Evolutionary conservation across 164 flowering plant genomes (phyloP).

Genomic region (Saururus chinensis): DNA sequence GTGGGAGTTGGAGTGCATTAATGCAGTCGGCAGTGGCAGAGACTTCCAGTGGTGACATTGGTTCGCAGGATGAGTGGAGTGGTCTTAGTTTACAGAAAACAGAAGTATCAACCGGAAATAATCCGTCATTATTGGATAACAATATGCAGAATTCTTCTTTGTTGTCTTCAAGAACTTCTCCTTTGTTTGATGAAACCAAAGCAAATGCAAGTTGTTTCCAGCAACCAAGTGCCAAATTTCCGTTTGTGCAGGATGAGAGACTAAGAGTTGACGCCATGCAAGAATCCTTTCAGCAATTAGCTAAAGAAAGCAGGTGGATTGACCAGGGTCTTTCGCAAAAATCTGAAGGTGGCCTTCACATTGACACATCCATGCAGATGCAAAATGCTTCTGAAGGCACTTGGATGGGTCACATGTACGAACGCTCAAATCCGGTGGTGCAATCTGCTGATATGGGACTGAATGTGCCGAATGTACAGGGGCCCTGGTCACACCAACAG

Average conservation of each 20-base stretch:
- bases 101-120: conserved; percentile 41
- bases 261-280: conserved; percentile 1
- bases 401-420: conserved; percentile 26
- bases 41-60: conserved; percentile 65
- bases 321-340: conserved; percentile 25
- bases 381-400: conserved; percentile 20
- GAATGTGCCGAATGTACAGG: conserved; percentile 15
- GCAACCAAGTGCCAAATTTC: conserved; percentile 12
- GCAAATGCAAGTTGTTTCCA: conserved; percentile 23
- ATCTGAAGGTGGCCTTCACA: conserved; percentile 25
- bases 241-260: conserved; percentile 5
- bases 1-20: conserved; percentile 94
- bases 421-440: conserved; percentile 22
- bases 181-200: conserved; percentile 21
- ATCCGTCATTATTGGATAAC: conserved; percentile 27
- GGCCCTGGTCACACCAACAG: conserved; percentile 20
- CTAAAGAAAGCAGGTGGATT: conserved; percentile 32
- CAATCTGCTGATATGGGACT: conserved; percentile 9
- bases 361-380: conserved; percentile 23
- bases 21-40: conserved; percentile 96
- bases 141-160: conserved; percentile 34
- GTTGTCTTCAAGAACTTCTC: conserved; percentile 28
- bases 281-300: conserved; percentile 15
- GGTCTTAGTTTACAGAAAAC: conserved; percentile 57
- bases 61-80: conserved; percentile 74